phyloP scores from a whole-genome alignment of 2,329 filamentous ascomycete genomes.

The Sclerotinia nivalis region DNA sequence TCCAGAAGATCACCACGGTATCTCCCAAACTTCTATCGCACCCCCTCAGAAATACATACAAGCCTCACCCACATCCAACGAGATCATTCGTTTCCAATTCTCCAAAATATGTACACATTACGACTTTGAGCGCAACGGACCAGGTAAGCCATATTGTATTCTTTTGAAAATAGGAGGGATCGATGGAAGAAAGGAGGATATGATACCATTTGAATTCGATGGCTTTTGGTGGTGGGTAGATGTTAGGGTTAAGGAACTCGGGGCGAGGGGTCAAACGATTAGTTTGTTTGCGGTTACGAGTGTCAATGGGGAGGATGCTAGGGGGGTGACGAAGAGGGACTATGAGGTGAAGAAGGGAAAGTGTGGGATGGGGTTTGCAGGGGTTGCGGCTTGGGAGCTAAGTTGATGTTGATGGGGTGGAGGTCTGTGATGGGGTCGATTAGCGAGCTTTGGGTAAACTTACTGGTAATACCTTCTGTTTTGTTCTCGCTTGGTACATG shows the following conservation, averaged over 20 bases:
- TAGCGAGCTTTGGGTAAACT: background rate
- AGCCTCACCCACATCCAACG: conserved; percentile 52
- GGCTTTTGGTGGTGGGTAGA: conserved; percentile 82
- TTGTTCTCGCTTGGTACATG: background rate
- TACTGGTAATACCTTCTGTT: too few relatives aligned
- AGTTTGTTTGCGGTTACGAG: conserved; percentile 62
- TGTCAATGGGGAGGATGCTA: conserved; percentile 43
- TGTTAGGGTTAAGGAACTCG: conserved; percentile 64
- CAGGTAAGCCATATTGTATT: conserved; percentile 66
- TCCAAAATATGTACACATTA: conserved; percentile 79
- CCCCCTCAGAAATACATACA: conserved; percentile 62
- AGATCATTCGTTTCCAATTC: conserved; percentile 75
- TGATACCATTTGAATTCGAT: conserved; percentile 73
- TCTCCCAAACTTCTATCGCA: conserved; percentile 59
- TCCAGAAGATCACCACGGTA: conserved; percentile 49
- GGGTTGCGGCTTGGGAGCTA: conserved; percentile 40
- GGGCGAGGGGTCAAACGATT: conserved; percentile 67
- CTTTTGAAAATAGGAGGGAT: conserved; percentile 66
- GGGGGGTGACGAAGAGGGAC: conserved; percentile 37
- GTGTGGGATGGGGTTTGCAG: conserved; percentile 37
- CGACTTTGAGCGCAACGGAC: conserved; percentile 68
- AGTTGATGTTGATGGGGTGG: conserved; percentile 22
- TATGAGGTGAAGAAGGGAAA: conserved; percentile 39
- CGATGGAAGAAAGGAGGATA: conserved; percentile 67
- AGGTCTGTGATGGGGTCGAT: too few relatives aligned